phyloP scores from a whole-genome alignment of 768 basidiomycete species.

The Suillus subalutaceus region DNA sequence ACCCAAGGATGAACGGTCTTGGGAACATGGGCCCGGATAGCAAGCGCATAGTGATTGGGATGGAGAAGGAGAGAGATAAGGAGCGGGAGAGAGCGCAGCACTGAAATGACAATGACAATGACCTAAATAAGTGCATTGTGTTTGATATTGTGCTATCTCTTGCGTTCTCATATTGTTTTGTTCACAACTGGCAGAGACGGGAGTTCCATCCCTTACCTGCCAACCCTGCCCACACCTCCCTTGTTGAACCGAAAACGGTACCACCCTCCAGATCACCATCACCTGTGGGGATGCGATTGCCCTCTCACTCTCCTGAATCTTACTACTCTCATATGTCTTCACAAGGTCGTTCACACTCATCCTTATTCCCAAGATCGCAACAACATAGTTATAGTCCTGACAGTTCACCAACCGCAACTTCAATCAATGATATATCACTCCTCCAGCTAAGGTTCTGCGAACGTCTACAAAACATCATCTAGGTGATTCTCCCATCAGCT shows the following conservation, averaged over 20 bases:
- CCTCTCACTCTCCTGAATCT: slow-evolving; percentile 67
- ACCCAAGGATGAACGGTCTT: slow-evolving; percentile 27
- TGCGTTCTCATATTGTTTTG: slow-evolving; percentile 14
- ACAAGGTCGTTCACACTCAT: slow-evolving; percentile 65
- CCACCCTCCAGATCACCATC: slow-evolving; percentile 10
- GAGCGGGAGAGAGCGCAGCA: slow-evolving; percentile 40
- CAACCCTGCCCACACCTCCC: slow-evolving; percentile 35
- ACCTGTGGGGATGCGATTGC: slow-evolving; percentile 51
- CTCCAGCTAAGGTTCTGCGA: no score
- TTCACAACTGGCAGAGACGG: slow-evolving; percentile 65
- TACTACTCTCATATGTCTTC: slow-evolving; percentile 65
- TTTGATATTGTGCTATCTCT: slow-evolving; percentile 14
- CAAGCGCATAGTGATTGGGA: slow-evolving; percentile 42
- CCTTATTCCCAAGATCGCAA: slow-evolving; percentile 46
- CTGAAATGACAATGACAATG: slow-evolving; percentile 58
- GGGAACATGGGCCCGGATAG: slow-evolving; percentile 43
- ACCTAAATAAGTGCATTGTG: slow-evolving; percentile 67
- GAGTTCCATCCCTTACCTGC: slow-evolving; percentile 48
- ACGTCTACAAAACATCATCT: no score
- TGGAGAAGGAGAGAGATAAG: slow-evolving; percentile 30
- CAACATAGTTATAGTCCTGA: no score
- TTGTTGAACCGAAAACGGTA: slow-evolving; percentile 45
- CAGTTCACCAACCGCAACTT: no score
- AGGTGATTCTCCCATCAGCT: no score
- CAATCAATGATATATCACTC: no score